phyloP scores from a whole-genome alignment of 352 stramenopile species.

The Globisporangium irregulare region DNA sequence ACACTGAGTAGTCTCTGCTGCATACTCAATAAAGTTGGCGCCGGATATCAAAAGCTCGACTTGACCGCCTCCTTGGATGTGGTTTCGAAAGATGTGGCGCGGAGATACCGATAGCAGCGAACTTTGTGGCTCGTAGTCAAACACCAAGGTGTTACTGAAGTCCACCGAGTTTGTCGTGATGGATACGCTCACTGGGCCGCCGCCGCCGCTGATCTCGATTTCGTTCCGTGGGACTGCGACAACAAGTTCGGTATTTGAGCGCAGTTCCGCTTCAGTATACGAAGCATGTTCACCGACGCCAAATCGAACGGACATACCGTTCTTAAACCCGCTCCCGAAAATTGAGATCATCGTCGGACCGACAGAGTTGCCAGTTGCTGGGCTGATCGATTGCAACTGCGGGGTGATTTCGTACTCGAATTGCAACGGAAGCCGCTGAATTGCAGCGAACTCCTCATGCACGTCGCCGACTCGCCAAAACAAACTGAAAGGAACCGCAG shows the following conservation, averaged over 20 bases:
- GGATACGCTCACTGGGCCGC: slow-evolving; percentile 24
- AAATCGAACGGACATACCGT: slow-evolving; percentile 27
- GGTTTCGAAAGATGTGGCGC: slow-evolving; percentile 15
- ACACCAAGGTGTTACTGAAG: slow-evolving; percentile 33
- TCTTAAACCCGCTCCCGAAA: slow-evolving; percentile 25
- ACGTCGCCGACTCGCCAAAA: slow-evolving; percentile 24
- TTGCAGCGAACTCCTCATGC: slow-evolving; percentile 19
- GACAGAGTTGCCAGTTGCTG: slow-evolving; percentile 18
- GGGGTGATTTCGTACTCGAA: slow-evolving; percentile 31
- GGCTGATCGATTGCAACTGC: slow-evolving; percentile 18
- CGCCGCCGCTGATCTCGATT: slow-evolving; percentile 3
- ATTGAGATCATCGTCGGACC: slow-evolving; percentile 28
- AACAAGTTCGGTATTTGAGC: slow-evolving; percentile 20
- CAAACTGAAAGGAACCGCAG: slow-evolving; percentile 20
- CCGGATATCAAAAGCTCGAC: slow-evolving; percentile 25
- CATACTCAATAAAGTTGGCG: slow-evolving; percentile 24
- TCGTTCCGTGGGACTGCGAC: slow-evolving; percentile 20
- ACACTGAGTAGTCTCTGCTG: slow-evolving; percentile 26
- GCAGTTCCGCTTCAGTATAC: slow-evolving; percentile 14
- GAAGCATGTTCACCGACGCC: slow-evolving; percentile 10
- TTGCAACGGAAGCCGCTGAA: slow-evolving; percentile 6
- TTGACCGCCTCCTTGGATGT: not conserved
- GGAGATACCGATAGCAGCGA: slow-evolving; percentile 30
- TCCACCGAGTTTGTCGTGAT: slow-evolving; percentile 31
- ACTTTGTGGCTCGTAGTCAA: slow-evolving; percentile 28